A percentile compares a stretch with the other conserved stretches of the same genome.
Evolutionary conservation across 2,329 filamentous ascomycete genomes (phyloP).

Genomic region (Venturia pyrina): DNA sequence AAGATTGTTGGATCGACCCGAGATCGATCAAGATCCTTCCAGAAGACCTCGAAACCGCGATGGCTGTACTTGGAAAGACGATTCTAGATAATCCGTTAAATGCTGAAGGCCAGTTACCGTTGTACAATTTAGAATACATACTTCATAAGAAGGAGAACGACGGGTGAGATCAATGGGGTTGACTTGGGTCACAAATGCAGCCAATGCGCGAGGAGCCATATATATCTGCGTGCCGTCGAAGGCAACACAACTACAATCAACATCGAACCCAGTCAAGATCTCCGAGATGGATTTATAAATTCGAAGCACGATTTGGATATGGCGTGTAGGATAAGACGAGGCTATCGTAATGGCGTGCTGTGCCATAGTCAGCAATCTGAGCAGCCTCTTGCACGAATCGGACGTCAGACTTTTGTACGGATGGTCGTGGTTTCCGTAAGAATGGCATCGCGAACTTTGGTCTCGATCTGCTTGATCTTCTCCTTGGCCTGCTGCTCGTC

Average conservation of each 20-base stretch:
- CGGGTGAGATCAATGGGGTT: conserved; percentile 72
- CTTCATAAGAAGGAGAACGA: conserved; percentile 73
- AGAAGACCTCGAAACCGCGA: conserved; percentile 76
- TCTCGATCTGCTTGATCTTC: conserved; percentile 77
- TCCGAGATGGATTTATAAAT: conserved; percentile 78
- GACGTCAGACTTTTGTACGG: conserved; percentile 51
- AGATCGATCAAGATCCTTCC: conserved; percentile 63
- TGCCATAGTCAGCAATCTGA: conserved; percentile 30
- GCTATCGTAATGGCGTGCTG: conserved; percentile 73
- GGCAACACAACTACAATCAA: conserved; percentile 72
- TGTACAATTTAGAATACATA: neutral
- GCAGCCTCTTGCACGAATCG: neutral
- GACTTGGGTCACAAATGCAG: conserved; percentile 70
- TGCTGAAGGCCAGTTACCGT: neutral
- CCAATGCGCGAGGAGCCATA: conserved; percentile 64
- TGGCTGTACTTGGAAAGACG: conserved; percentile 78
- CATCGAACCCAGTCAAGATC: conserved; percentile 80
- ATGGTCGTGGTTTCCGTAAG: conserved; percentile 76
- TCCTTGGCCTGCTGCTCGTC: conserved; percentile 67
- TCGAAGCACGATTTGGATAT: conserved; percentile 77
- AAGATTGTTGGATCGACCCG: conserved; percentile 78
- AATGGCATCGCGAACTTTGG: conserved; percentile 63
- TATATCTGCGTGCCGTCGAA: conserved; percentile 77
- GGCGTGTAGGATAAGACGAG: conserved; percentile 72
- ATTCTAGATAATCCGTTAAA: conserved; percentile 34